Conservation (phyloP, 2,329 filamentous ascomycete genomes). For the Pleurostoma richardsiae region DNA sequence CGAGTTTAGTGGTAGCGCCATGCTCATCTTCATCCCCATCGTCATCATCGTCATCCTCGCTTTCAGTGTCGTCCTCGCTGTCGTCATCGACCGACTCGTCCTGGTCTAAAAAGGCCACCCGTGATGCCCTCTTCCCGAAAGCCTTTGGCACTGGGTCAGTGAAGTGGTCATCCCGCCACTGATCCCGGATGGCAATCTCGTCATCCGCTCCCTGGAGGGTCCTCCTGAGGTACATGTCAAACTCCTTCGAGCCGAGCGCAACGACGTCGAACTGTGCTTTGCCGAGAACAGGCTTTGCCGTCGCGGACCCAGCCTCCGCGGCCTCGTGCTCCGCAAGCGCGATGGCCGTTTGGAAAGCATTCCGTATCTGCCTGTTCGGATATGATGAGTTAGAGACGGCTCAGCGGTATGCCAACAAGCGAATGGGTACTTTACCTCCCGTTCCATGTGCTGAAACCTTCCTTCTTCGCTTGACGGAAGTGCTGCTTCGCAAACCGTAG, state of each 20-base stretch:
- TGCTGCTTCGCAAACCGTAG: not conserved
- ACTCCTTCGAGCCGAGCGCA: slow-evolving; percentile 1
- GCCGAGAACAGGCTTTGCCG: not conserved
- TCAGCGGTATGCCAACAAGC: not conserved
- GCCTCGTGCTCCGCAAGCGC: slow-evolving; percentile 3
- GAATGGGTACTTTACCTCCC: not conserved
- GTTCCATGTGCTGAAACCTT: slow-evolving; percentile 1
- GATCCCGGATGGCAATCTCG: slow-evolving; percentile 1
- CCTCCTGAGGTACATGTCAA: slow-evolving; percentile 1
- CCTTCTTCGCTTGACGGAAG: not conserved
- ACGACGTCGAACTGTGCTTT: not conserved
- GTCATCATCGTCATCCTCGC: no score
- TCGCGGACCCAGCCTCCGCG: not conserved
- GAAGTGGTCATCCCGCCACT: slow-evolving; percentile 3
- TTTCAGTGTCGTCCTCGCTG: no score
- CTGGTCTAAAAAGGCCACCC: no score
- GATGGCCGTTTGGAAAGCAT: slow-evolving; percentile 4
- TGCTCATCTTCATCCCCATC: no score
- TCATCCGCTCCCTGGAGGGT: slow-evolving; percentile 2
- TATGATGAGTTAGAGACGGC: not conserved
- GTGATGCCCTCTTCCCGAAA: no score
- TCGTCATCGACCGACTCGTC: no score
- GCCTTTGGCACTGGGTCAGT: no score
- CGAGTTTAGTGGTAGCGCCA: no score
- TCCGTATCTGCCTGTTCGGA: not conserved